Conservation (phyloP, 2,329 filamentous ascomycete genomes). For the Ceratocystis smalleyi region DNA sequence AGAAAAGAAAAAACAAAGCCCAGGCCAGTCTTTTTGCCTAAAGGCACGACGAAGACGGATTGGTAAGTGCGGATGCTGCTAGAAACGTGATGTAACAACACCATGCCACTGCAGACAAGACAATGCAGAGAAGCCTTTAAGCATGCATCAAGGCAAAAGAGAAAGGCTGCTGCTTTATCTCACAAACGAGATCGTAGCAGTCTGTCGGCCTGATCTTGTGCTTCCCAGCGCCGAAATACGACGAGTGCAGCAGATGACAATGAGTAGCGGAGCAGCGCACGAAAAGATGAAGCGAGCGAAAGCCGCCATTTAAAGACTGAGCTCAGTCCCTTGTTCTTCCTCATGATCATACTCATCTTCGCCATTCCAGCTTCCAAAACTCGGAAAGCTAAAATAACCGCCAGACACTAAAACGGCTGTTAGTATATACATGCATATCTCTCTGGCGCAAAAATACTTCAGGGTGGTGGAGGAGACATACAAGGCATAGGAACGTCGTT, state of each 20-base stretch:
- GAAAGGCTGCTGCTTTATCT: slow-evolving; percentile 1
- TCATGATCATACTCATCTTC: slow-evolving; percentile 20
- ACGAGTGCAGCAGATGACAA: not conserved
- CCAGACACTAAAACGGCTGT: not conserved
- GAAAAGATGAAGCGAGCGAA: not conserved
- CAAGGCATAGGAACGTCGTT: slow-evolving; percentile 19
- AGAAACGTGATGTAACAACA: slow-evolving; percentile 16
- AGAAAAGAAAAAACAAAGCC: not conserved
- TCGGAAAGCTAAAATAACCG: slow-evolving; percentile 55
- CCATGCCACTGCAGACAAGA: slow-evolving; percentile 8
- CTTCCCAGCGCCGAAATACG: not conserved
- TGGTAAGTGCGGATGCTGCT: slow-evolving; percentile 4
- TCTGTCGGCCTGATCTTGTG: too few relatives aligned
- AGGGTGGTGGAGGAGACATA: slow-evolving; percentile 20
- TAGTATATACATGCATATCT: too few relatives aligned
- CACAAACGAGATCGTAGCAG: slow-evolving; percentile 11
- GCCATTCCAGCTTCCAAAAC: slow-evolving; percentile 51
- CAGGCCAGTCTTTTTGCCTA: not conserved
- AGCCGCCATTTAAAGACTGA: not conserved
- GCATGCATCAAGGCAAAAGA: not conserved
- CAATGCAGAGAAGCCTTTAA: not conserved
- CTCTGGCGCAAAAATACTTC: not conserved
- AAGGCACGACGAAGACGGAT: not conserved
- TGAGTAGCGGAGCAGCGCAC: not conserved
- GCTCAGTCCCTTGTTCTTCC: not conserved